Conservation (phyloP, 2,329 filamentous ascomycete species). For the Tolypocladium tropicale region DNA sequence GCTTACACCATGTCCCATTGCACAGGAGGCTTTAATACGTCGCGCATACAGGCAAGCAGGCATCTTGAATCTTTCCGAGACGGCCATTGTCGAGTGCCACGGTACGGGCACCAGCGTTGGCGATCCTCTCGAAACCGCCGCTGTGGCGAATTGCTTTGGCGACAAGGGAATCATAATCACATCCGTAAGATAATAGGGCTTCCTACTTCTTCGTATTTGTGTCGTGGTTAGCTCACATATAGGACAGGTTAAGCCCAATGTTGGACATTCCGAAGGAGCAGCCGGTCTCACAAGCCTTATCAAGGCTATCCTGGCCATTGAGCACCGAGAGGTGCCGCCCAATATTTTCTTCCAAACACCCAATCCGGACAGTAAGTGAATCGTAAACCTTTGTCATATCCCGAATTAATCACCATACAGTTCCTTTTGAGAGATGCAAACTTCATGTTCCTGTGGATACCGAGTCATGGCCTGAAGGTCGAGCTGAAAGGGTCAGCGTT, state of each 20-base stretch:
- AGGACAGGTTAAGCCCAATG: slow-evolving; percentile 15
- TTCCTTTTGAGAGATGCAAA: neutral
- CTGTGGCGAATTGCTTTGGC: slow-evolving; percentile 18
- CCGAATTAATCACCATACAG: neutral
- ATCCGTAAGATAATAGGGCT: slow-evolving; percentile 7
- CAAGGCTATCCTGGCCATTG: slow-evolving; percentile 15
- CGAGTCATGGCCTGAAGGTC: slow-evolving; percentile 22
- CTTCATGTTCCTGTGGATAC: slow-evolving; percentile 16
- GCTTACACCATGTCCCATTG: slow-evolving; percentile 21
- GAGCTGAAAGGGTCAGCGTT: slow-evolving; percentile 31
- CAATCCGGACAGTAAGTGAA: slow-evolving; percentile 12
- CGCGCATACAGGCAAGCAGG: slow-evolving; percentile 14
- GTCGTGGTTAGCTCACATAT: neutral
- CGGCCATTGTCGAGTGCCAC: slow-evolving; percentile 10
- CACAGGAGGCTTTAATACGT: slow-evolving; percentile 19
- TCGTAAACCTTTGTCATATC: neutral
- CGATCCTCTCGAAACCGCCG: slow-evolving; percentile 25
- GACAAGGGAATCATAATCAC: slow-evolving; percentile 9
- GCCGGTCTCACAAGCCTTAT: slow-evolving; percentile 16
- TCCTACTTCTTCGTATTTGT: neutral
- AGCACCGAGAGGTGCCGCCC: slow-evolving; percentile 12
- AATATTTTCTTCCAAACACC: slow-evolving; percentile 10
- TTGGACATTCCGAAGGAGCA: slow-evolving; percentile 18
- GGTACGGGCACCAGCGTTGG: slow-evolving; percentile 27
- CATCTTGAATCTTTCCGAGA: slow-evolving; percentile 5